Percentiles rank a stretch among this genome's conserved stretches.
These are phyloP conservation scores for Cystobasidiaceae sp. DNA, from an alignment of 1,284 basidiomycete species.

Conservation along the genomic window DNA sequence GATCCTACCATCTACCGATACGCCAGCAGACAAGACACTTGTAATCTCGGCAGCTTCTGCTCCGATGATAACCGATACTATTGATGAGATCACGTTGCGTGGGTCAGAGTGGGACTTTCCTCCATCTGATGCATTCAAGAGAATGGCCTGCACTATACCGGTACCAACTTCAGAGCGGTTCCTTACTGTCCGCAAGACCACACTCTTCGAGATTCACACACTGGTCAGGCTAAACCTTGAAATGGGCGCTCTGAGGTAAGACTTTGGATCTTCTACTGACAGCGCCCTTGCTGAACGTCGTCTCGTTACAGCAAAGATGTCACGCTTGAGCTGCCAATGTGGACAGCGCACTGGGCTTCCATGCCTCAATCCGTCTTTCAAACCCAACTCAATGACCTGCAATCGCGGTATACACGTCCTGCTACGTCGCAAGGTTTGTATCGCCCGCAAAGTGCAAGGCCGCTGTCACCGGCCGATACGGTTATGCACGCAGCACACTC, in stretches of 20 bases:
- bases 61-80: slow-evolving; percentile 32
- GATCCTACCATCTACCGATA: slow-evolving; percentile 28
- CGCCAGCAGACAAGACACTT: slow-evolving; percentile 10
- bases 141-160: slow-evolving; percentile 17
- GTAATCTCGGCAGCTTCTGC: slow-evolving; percentile 14
- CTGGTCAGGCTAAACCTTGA: slow-evolving; percentile 39
- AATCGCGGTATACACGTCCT: neutral
- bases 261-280: neutral
- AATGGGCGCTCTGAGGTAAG: slow-evolving; percentile 39
- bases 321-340: slow-evolving; percentile 41
- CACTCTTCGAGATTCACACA: slow-evolving; percentile 41
- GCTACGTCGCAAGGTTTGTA: slow-evolving; percentile 5
- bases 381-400: neutral
- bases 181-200: slow-evolving; percentile 36
- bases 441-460: neutral
- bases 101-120: slow-evolving; percentile 39
- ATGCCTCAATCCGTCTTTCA: slow-evolving; percentile 37
- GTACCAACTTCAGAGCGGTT: slow-evolving; percentile 35
- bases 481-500: no score
- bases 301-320: slow-evolving; percentile 40
- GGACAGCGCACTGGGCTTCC: slow-evolving; percentile 40
- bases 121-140: slow-evolving; percentile 31
- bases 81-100: slow-evolving; percentile 35
- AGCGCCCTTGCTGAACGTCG: no score
- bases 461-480: no score